phyloP scores from a whole-genome alignment of 2,329 filamentous ascomycete genomes.

The Phoma sp. region DNA sequence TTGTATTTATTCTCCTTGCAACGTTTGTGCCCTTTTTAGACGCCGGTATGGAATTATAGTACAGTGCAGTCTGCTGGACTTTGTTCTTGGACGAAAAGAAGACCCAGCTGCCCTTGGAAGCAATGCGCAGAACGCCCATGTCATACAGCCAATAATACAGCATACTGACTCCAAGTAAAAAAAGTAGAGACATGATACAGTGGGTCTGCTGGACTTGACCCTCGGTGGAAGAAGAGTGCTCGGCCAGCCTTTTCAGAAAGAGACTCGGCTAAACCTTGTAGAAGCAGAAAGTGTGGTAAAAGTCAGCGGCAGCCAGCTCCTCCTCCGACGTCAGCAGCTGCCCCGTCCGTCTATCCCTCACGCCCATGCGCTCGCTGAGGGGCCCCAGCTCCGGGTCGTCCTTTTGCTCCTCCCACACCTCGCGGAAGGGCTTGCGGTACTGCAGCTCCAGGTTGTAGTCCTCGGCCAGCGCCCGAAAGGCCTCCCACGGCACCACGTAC shows the following conservation, averaged over 20 bases:
- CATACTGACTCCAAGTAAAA: no score
- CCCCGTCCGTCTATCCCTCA: constrained; percentile 73
- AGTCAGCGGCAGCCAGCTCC: constrained; percentile 84
- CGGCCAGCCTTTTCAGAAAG: no score
- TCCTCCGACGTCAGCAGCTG: constrained; percentile 76
- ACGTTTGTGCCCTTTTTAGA: neutral
- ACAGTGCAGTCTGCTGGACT: no score
- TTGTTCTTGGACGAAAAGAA: no score
- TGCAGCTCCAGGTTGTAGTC: constrained; percentile 96
- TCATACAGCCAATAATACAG: no score
- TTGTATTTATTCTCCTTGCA: neutral
- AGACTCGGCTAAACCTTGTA: constrained; percentile 74
- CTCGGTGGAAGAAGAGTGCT: no score
- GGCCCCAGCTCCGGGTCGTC: constrained; percentile 81
- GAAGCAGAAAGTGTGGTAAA: constrained; percentile 96
- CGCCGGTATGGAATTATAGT: no score
- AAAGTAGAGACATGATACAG: neutral
- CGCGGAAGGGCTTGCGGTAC: constrained; percentile 88
- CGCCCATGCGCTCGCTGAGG: constrained; percentile 94
- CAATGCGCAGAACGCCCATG: no score
- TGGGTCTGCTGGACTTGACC: no score
- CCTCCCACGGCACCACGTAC: constrained; percentile 98
- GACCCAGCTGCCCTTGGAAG: no score
- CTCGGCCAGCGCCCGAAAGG: constrained; percentile 91
- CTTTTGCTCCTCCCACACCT: constrained; percentile 92